Evolutionary conservation across 2,329 filamentous ascomycete genomes (phyloP).

Genomic region (Stagonosporopsis cucurbitacearum): DNA sequence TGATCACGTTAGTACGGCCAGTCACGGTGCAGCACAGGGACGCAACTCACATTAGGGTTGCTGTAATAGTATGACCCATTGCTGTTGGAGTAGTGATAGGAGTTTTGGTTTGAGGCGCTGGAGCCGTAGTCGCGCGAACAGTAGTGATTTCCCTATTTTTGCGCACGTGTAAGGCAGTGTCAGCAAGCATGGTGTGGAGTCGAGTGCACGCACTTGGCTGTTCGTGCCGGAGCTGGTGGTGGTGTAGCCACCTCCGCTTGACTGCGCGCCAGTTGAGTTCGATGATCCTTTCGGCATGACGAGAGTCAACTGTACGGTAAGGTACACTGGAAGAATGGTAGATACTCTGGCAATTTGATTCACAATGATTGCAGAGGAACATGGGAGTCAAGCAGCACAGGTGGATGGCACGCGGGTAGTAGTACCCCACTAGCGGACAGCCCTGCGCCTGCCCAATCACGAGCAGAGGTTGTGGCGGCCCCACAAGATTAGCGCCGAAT

Average conservation of each 20-base stretch:
- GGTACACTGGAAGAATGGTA: neutral
- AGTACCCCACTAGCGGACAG: too few species aligned
- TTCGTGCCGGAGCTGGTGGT: constrained; percentile 51
- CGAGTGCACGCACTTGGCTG: constrained; percentile 36
- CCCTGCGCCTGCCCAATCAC: too few species aligned
- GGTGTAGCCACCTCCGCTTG: constrained; percentile 42
- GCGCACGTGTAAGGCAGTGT: neutral
- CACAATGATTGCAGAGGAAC: too few species aligned
- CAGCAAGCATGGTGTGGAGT: neutral
- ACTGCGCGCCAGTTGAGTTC: neutral
- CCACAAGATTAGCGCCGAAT: too few species aligned
- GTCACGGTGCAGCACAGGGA: neutral
- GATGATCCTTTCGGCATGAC: neutral
- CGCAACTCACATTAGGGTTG: constrained; percentile 42
- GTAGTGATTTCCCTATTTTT: constrained; percentile 49
- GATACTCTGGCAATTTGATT: too few species aligned
- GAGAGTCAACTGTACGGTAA: neutral
- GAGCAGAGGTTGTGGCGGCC: too few species aligned
- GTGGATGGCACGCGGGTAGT: too few species aligned
- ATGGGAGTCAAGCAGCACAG: too few species aligned
- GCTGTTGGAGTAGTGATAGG: constrained; percentile 51
- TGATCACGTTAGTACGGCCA: neutral
- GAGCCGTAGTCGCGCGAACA: constrained; percentile 49
- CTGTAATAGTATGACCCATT: constrained; percentile 48
- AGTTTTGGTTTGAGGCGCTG: constrained; percentile 44